Percentiles rank a stretch among this genome's conserved stretches.
These are phyloP conservation scores for Lasiodiplodia gonubiensis DNA, from an alignment of 2,329 filamentous ascomycete species.

Conservation along the genomic window DNA sequence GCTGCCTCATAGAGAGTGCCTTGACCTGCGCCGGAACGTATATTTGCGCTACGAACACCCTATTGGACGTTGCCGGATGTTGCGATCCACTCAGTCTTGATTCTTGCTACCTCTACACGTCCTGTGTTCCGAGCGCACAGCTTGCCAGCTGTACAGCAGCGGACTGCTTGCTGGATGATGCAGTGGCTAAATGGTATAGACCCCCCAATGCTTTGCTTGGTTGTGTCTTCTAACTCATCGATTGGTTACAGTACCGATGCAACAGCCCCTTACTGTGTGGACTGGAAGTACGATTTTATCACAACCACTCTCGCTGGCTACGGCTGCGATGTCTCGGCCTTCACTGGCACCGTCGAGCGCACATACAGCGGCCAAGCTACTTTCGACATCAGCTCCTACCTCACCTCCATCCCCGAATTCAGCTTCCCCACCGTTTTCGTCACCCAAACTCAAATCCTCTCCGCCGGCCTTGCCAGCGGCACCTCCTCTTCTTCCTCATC, in stretches of 20 bases:
- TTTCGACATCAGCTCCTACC: constrained; percentile 20
- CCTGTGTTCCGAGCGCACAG: constrained; percentile 39
- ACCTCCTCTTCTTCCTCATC: constrained; percentile 1
- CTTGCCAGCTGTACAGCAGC: constrained; percentile 39
- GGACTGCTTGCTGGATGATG: constrained; percentile 36
- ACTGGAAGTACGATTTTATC: constrained; percentile 26
- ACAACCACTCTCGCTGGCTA: constrained; percentile 32
- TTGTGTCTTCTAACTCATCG: neutral
- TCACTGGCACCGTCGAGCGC: constrained; percentile 26
- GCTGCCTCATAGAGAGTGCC: constrained; percentile 34
- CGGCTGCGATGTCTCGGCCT: constrained; percentile 36
- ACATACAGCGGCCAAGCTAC: constrained; percentile 26
- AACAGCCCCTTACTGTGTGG: constrained; percentile 37
- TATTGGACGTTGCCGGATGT: constrained; percentile 42
- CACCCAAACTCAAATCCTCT: constrained; percentile 17
- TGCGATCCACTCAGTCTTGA: constrained; percentile 36
- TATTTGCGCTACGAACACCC: constrained; percentile 43
- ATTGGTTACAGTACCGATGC: constrained; percentile 31
- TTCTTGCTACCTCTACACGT: constrained; percentile 39
- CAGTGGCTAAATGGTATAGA: constrained; percentile 39
- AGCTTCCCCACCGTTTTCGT: constrained; percentile 19
- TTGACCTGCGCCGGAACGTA: constrained; percentile 39
- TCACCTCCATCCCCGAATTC: constrained; percentile 14
- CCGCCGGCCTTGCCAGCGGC: constrained; percentile 1
- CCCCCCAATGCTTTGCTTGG: neutral